Conservation (phyloP, 805 yeast genomes). For the Monosporozyma solicola region DNA sequence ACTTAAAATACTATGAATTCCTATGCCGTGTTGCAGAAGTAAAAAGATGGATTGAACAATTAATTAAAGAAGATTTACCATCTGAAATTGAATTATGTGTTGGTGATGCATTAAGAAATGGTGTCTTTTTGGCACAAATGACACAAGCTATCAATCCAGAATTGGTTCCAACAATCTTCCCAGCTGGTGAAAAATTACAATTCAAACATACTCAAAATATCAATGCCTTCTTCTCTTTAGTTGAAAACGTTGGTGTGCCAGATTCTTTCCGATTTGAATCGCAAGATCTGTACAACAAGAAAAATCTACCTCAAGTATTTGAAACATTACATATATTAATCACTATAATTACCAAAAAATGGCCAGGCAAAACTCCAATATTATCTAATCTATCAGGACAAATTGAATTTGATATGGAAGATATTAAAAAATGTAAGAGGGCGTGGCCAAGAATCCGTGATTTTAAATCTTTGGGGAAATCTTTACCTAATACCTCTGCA, state of each 20-base stretch:
- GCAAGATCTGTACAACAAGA: constrained; percentile 86
- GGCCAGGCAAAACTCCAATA: constrained; percentile 47
- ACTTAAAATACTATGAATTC: constrained; percentile 58
- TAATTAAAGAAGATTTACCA: constrained; percentile 50
- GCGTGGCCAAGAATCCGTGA: constrained; percentile 67
- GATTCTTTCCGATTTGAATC: constrained; percentile 83
- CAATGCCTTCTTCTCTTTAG: constrained; percentile 65
- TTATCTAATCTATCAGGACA: constrained; percentile 57
- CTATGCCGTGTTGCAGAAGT: constrained; percentile 74
- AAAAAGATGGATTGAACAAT: constrained; percentile 66
- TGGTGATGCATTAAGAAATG: constrained; percentile 67
- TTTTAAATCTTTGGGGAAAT: constrained; percentile 46
- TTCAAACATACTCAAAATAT: constrained; percentile 92
- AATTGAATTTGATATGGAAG: constrained; percentile 52
- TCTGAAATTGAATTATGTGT: constrained; percentile 43
- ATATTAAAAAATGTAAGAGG: constrained; percentile 55
- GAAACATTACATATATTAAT: constrained; percentile 87
- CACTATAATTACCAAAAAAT: constrained; percentile 51
- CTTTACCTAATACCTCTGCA: constrained; percentile 9
- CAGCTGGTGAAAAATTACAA: constrained; percentile 56
- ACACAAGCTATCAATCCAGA: constrained; percentile 65
- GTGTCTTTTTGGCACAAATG: constrained; percentile 74
- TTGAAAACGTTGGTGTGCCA: constrained; percentile 67
- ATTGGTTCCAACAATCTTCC: constrained; percentile 44
- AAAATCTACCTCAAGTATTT: constrained; percentile 87